These are phyloP conservation scores for Penicillium sp. DNA, from an alignment of 2,329 filamentous ascomycete species.

Conservation along the genomic window DNA sequence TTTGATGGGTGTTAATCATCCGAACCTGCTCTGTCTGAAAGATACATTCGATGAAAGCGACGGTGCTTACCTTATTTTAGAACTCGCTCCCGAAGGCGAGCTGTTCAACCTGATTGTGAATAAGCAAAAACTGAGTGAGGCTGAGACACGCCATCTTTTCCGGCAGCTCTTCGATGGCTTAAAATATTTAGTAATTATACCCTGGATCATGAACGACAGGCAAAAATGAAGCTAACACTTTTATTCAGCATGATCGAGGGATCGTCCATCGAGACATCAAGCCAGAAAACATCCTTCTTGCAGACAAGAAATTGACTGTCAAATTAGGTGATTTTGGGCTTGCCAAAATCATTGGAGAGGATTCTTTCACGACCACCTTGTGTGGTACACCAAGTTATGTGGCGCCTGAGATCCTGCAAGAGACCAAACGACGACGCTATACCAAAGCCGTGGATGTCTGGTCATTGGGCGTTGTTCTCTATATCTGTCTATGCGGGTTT, in stretches of 20 bases:
- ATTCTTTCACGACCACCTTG: conserved; percentile 95
- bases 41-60: conserved; percentile 92
- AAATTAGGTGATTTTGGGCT: conserved; percentile 97
- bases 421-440: conserved; percentile 80
- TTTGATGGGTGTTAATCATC: conserved; percentile 94
- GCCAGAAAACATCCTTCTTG: conserved; percentile 90
- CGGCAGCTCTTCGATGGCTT: conserved; percentile 89
- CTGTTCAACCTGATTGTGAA: conserved; percentile 93
- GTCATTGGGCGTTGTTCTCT: conserved; percentile 96
- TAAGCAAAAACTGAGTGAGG: conserved; percentile 85
- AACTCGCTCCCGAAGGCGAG: conserved; percentile 90
- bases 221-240: conserved; percentile 1
- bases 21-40: conserved; percentile 88
- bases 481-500: conserved; percentile 96
- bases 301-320: conserved; percentile 80
- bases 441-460: conserved; percentile 94
- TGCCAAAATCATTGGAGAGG: conserved; percentile 97
- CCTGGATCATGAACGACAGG: background rate
- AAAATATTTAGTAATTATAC: conserved; percentile 81
- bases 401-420: conserved; percentile 90
- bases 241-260: conserved; percentile 84
- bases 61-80: conserved; percentile 87
- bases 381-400: conserved; percentile 97
- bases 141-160: conserved; percentile 84
- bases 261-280: conserved; percentile 99